Percentiles rank a stretch among this genome's conserved stretches.
Conservation (phyloP, 345 rosid species). For the Mangifera indica region DNA sequence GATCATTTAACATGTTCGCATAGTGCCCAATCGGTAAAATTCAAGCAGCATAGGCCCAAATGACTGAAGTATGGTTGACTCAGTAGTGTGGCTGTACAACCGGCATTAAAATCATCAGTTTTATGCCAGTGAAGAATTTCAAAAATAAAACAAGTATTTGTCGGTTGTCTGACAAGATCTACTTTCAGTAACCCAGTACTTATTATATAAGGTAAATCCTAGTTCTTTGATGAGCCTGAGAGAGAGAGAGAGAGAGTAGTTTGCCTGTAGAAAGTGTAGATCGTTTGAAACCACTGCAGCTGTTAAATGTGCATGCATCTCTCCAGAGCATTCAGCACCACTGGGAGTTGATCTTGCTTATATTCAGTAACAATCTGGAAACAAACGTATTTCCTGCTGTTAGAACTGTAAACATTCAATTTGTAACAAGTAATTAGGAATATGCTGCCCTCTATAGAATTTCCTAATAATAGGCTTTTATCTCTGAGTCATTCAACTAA, state of each 20-base stretch:
- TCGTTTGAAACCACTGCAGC: slow-evolving; percentile 96
- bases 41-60: background rate
- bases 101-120: too few relatives aligned
- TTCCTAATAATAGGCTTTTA: background rate
- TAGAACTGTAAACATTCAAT: background rate
- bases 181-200: background rate
- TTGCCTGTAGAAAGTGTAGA: slow-evolving; percentile 81
- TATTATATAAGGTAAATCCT: background rate
- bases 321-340: slow-evolving; percentile 83
- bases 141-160: background rate
- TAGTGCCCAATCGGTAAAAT: background rate
- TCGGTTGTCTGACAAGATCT: background rate
- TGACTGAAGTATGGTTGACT: background rate
- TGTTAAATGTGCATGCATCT: slow-evolving; percentile 95
- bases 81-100: background rate
- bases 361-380: slow-evolving; percentile 78
- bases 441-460: background rate
- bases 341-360: slow-evolving; percentile 68
- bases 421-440: background rate
- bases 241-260: too few relatives aligned
- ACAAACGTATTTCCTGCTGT: slow-evolving; percentile 2
- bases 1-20: background rate
- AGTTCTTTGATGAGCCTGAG: background rate
- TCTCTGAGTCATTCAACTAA: background rate
- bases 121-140: background rate